Evolutionary conservation across 306 rosid genomes (phyloP), one percentile per base, ranked within the genome.

Genomic region (Quercus variabilis): DNA sequence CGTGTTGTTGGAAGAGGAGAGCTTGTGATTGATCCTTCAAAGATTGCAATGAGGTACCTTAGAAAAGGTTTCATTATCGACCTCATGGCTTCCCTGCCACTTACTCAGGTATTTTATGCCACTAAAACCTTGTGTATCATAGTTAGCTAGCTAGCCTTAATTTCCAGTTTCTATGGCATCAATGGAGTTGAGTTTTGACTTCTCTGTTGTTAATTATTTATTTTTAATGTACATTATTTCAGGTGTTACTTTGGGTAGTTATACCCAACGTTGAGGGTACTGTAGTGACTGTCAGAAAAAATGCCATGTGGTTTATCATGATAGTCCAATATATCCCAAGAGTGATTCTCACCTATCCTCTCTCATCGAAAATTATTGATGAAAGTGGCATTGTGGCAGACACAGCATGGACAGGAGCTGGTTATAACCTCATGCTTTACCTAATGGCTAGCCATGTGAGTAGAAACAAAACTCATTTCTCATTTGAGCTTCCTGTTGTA

Each of bases 401-500:
- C 76, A 88, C 97, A 82, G 99, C 97, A 19, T 94, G 99, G 99
- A 97, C 94, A 23, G 99, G 99, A 18, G 99, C 99, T 74, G 99
- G 97, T 68, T 94, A 94, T 78, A 94, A 94, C 71, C 87, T 94
- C 13, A 89, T 94, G 85, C 97, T 94, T 80, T 94, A 94, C 85
- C 89, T 94, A 92, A 46, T 94, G 86, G 99, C 97, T 41, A 94
- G 99, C 90, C 96, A 94, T 89, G 99, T 94, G 81, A 91, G 98
- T 76, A 26, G 6, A 20, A 20, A 7, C 5, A 30, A 6, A 67
- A n/a, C 72, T 17, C 23, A 7, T 67, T 30, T 23, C 26, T 2
- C 30, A 38, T 38, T 38, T 38, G 46, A 6, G 38, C 38, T 33
- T 33, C 38, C 38, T 33, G 5, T 33, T 33, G 7, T 33, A 33